Conservation (phyloP, 768 basidiomycete species). For the Mycena latifolia region DNA sequence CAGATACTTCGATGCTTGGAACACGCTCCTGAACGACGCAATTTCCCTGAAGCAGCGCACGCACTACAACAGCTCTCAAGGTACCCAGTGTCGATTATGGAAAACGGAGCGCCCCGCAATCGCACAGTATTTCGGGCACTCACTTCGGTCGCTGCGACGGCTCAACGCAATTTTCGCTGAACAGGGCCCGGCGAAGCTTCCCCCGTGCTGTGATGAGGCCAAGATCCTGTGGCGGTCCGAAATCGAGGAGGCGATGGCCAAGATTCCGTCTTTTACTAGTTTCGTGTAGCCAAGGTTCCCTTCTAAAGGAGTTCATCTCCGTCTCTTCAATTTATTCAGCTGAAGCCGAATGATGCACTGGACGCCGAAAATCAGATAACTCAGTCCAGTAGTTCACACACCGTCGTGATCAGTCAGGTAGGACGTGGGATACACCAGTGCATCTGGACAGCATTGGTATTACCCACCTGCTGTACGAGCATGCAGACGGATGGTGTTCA, state of each 20-base stretch:
- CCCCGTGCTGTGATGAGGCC: constrained; percentile 17
- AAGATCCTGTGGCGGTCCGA: constrained; percentile 12
- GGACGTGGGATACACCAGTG: no score
- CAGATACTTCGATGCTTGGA: constrained; percentile 26
- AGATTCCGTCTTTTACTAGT: constrained; percentile 18
- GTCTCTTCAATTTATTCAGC: no score
- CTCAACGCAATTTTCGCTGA: constrained; percentile 9
- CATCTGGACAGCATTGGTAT: no score
- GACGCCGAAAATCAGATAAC: no score
- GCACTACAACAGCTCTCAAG: not conserved
- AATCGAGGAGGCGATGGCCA: constrained; percentile 16
- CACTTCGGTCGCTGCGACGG: constrained; percentile 23
- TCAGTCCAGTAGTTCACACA: no score
- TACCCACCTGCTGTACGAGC: no score
- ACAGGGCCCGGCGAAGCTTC: not conserved
- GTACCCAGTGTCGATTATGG: constrained; percentile 14
- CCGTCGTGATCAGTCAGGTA: no score
- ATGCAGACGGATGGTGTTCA: no score
- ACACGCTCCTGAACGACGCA: constrained; percentile 21
- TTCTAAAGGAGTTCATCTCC: no score
- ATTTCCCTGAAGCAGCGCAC: constrained; percentile 11
- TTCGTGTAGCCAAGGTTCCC: constrained; percentile 12
- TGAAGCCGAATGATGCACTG: no score
- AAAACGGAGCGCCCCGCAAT: constrained; percentile 19
- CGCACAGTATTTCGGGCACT: constrained; percentile 29